Evolutionary conservation across 1,284 basidiomycete species (phyloP).

Genomic region (Tilletia caries): DNA sequence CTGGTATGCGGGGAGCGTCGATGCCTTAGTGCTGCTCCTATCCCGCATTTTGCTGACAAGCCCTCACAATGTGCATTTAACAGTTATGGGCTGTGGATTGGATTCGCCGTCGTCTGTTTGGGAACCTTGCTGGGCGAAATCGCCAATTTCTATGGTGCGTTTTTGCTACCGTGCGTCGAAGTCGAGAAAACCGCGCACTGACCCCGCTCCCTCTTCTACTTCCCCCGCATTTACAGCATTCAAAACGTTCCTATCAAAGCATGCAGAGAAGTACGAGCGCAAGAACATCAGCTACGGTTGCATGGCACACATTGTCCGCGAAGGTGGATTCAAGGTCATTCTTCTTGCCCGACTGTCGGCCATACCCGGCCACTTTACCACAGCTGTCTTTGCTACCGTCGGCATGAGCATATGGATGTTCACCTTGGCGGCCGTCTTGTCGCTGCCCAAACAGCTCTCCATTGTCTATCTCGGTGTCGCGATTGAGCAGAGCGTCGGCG

Average conservation of each 20-base stretch:
- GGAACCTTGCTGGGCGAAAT: conserved; percentile 47
- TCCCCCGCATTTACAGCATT: conserved; percentile 55
- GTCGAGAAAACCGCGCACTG: too few relatives aligned
- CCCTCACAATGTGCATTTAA: not conserved
- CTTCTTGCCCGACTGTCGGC: conserved; percentile 70
- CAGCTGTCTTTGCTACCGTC: conserved; percentile 74
- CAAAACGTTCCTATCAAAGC: conserved; percentile 63
- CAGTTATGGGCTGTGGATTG: conserved; percentile 46
- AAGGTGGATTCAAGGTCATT: conserved; percentile 72
- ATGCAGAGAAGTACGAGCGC: conserved; percentile 69
- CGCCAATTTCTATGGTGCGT: conserved; percentile 34
- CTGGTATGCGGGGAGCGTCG: not conserved
- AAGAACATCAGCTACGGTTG: conserved; percentile 72
- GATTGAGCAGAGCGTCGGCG: conserved; percentile 35
- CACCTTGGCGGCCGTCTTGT: conserved; percentile 68
- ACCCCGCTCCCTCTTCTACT: conserved; percentile 24
- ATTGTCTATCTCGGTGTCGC: conserved; percentile 51
- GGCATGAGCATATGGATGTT: conserved; percentile 73
- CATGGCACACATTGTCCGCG: conserved; percentile 70
- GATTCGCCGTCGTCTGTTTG: conserved; percentile 41
- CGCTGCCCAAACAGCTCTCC: conserved; percentile 66
- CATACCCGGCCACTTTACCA: conserved; percentile 67
- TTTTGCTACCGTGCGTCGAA: too few relatives aligned
- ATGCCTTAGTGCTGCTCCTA: not conserved
- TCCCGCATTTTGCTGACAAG: not conserved